These are phyloP conservation scores for Bullera alba DNA, from an alignment of 768 basidiomycete genomes.

Conservation along the genomic window DNA sequence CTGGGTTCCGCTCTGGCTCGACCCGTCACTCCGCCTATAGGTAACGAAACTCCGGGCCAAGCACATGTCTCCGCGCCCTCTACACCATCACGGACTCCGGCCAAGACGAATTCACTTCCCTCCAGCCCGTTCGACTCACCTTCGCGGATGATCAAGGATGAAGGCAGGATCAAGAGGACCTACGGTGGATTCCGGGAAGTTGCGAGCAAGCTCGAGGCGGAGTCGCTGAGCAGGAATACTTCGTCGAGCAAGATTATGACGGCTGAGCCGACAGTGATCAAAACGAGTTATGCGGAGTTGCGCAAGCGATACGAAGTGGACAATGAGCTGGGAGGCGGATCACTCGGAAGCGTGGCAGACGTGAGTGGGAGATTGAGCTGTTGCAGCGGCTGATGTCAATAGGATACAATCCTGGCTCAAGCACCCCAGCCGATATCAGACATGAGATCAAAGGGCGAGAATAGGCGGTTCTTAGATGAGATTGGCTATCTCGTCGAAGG, in stretches of 20 bases:
- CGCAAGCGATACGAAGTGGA: constrained; percentile 35
- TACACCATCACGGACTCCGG: not conserved
- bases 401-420: constrained; percentile 13
- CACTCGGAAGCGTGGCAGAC: constrained; percentile 3
- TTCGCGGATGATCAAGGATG: constrained; percentile 6
- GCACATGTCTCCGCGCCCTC: constrained; percentile 7
- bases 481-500: constrained; percentile 33
- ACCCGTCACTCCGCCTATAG: not conserved
- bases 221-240: too few relatives aligned
- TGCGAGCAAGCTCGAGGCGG: too few relatives aligned
- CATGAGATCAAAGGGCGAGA: constrained; percentile 39
- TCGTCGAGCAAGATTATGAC: too few relatives aligned
- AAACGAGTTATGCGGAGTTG: constrained; percentile 35
- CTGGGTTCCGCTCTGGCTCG: constrained; percentile 7
- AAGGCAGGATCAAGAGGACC: constrained; percentile 23
- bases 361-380: not conserved
- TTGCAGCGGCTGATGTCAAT: not conserved
- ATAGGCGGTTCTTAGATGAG: constrained; percentile 43
- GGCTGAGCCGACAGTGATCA: constrained; percentile 13
- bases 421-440: constrained; percentile 36
- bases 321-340: constrained; percentile 13
- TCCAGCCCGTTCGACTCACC: not conserved
- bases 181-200: too few relatives aligned
- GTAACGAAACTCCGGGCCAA: not conserved
- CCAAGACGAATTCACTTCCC: not conserved